These are phyloP conservation scores for Cercophora newfieldiana DNA, from an alignment of 495 filamentous ascomycete species.

Conservation along the genomic window DNA sequence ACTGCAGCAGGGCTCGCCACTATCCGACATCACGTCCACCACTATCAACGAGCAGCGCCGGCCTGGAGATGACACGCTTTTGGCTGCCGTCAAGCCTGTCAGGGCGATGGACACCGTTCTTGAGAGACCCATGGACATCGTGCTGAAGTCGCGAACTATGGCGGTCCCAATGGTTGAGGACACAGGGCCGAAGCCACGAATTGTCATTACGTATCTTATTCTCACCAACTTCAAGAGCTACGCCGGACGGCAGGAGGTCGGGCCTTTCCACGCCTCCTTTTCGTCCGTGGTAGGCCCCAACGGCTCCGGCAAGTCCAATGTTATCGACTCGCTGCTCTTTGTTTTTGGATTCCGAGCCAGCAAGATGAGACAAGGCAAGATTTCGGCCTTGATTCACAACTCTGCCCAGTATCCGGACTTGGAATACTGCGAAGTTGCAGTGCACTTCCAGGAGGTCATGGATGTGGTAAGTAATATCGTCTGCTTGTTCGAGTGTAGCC, in stretches of 20 bases:
- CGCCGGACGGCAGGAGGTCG: constrained; percentile 90
- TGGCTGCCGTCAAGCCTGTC: constrained; percentile 60
- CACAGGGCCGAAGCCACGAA: constrained; percentile 73
- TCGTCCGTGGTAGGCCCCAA: constrained; percentile 99
- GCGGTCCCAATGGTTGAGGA: constrained; percentile 66
- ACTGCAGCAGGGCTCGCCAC: constrained; percentile 60
- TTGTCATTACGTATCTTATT: constrained; percentile 87
- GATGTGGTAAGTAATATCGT: constrained; percentile 51
- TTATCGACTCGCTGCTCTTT: constrained; percentile 96
- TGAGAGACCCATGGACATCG: constrained; percentile 92
- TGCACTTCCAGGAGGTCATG: constrained; percentile 92
- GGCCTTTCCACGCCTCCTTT: constrained; percentile 95
- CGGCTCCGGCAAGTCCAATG: constrained; percentile 97
- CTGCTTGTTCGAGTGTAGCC: too few species aligned
- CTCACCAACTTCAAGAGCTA: constrained; percentile 98
- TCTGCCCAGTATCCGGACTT: constrained; percentile 83
- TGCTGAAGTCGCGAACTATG: constrained; percentile 79
- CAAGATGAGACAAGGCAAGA: constrained; percentile 99
- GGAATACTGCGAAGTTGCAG: constrained; percentile 89
- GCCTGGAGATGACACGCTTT: constrained; percentile 38
- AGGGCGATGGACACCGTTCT: constrained; percentile 71
- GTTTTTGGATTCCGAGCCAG: constrained; percentile 98
- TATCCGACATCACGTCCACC: constrained; percentile 77
- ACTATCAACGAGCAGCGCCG: constrained; percentile 55
- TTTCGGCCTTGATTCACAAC: constrained; percentile 96